These are phyloP conservation scores for Penicillium turbatum DNA, from an alignment of 495 filamentous ascomycete genomes.

Conservation along the genomic window DNA sequence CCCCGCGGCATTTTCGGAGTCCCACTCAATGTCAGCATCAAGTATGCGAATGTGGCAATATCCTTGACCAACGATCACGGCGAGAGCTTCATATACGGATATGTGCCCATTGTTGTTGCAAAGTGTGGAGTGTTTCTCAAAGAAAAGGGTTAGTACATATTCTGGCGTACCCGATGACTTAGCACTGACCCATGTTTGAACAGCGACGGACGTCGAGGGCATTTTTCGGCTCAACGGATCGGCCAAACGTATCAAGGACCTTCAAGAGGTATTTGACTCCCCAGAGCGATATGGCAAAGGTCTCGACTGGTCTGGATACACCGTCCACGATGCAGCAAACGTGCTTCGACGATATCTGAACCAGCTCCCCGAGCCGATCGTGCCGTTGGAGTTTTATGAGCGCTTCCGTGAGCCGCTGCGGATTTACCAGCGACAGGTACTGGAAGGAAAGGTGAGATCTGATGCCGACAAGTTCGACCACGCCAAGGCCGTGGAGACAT, in stretches of 20 bases:
- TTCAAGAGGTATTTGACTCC: constrained; percentile 86
- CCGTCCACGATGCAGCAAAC: constrained; percentile 97
- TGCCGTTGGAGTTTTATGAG: constrained; percentile 91
- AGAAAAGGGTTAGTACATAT: constrained; percentile 73
- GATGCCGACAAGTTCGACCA: constrained; percentile 63
- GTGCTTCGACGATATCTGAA: constrained; percentile 94
- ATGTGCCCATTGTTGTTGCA: constrained; percentile 96
- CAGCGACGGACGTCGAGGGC: constrained; percentile 93
- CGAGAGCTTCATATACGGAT: constrained; percentile 95
- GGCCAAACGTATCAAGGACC: constrained; percentile 96
- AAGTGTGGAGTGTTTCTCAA: constrained; percentile 98
- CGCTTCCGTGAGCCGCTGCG: constrained; percentile 81
- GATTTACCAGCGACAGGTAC: constrained; percentile 66
- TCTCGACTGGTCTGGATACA: constrained; percentile 94
- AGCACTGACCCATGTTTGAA: constrained; percentile 9
- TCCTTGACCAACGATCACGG: constrained; percentile 87
- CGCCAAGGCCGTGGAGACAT: constrained; percentile 69
- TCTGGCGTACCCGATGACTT: not conserved
- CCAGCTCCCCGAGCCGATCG: constrained; percentile 89
- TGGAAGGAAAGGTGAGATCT: constrained; percentile 15
- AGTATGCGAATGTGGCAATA: constrained; percentile 98
- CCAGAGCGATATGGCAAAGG: constrained; percentile 97
- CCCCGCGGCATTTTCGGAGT: constrained; percentile 80
- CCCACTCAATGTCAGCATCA: constrained; percentile 90
- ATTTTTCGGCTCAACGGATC: constrained; percentile 96